A percentile compares a stretch with the other conserved stretches of the same genome.
These are phyloP conservation scores for Sporothrix brunneoviolacea DNA, from an alignment of 2,329 filamentous ascomycete genomes.

Conservation along the genomic window DNA sequence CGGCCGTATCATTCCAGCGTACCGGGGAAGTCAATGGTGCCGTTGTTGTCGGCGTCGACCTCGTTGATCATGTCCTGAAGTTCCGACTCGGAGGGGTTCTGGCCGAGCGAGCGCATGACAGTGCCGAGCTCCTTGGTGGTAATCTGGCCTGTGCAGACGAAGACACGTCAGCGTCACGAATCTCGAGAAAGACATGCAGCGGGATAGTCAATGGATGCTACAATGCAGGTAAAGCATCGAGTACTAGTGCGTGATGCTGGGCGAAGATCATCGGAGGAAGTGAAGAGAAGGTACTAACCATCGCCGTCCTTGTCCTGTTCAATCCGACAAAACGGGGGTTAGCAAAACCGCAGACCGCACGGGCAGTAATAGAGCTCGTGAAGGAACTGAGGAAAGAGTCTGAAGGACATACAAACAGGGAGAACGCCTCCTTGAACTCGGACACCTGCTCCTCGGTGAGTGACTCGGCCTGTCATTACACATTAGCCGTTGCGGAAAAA, in stretches of 20 bases:
- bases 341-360: not conserved
- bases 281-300: slow-evolving; percentile 17
- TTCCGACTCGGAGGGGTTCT: slow-evolving; percentile 86
- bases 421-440: slow-evolving; percentile 99
- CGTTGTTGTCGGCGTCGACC: slow-evolving; percentile 87
- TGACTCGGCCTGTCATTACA: slow-evolving; percentile 70
- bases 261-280: not conserved
- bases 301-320: slow-evolving; percentile 24
- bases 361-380: too few species aligned
- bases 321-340: not conserved
- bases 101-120: slow-evolving; percentile 83
- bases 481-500: slow-evolving; percentile 2
- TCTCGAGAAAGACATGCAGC: too few species aligned
- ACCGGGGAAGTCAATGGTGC: slow-evolving; percentile 89
- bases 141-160: slow-evolving; percentile 63
- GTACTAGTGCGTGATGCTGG: not conserved
- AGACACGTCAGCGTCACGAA: slow-evolving; percentile 9
- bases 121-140: slow-evolving; percentile 87
- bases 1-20: slow-evolving; percentile 27
- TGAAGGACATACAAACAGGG: slow-evolving; percentile 85
- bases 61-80: slow-evolving; percentile 93
- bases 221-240: too few species aligned
- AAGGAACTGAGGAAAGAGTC: slow-evolving; percentile 17
- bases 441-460: slow-evolving; percentile 99
- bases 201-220: too few species aligned